These are phyloP conservation scores for Venustampulla echinocandica DNA, from an alignment of 495 filamentous ascomycete species.

Conservation along the genomic window DNA sequence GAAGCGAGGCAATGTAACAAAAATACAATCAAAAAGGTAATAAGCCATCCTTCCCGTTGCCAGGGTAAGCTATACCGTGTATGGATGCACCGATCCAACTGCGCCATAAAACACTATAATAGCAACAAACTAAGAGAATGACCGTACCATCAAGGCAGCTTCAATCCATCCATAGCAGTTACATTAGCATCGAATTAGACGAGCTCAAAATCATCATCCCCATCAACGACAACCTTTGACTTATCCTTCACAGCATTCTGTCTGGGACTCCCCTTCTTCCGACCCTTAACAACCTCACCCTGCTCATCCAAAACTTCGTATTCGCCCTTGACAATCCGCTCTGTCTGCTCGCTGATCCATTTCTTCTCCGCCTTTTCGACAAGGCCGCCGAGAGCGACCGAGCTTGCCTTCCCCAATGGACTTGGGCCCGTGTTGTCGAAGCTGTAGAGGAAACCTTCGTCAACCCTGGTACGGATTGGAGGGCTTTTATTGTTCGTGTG, in stretches of 20 bases:
- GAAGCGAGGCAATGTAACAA: slow-evolving; percentile 2
- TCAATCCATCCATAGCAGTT: neutral
- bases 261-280: slow-evolving; percentile 17
- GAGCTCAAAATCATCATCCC: slow-evolving; percentile 22
- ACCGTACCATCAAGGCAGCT: neutral
- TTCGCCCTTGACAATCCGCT: slow-evolving; percentile 21
- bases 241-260: slow-evolving; percentile 12
- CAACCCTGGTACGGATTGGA: slow-evolving; percentile 13
- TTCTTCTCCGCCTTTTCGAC: slow-evolving; percentile 23
- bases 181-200: slow-evolving; percentile 9
- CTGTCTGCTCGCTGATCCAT: slow-evolving; percentile 17
- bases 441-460: slow-evolving; percentile 15
- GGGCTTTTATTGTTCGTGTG: slow-evolving; percentile 16
- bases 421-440: slow-evolving; percentile 19
- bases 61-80: slow-evolving; percentile 23
- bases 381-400: slow-evolving; percentile 15
- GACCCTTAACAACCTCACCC: slow-evolving; percentile 11
- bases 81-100: neutral
- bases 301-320: slow-evolving; percentile 23
- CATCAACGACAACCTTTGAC: slow-evolving; percentile 8
- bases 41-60: slow-evolving; percentile 20
- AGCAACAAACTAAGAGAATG: neutral
- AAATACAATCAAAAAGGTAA: neutral
- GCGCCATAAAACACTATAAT: slow-evolving; percentile 5
- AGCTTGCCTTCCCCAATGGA: slow-evolving; percentile 13